Conservation (phyloP, 345 rosid species). For the Hypericum perforatum region DNA sequence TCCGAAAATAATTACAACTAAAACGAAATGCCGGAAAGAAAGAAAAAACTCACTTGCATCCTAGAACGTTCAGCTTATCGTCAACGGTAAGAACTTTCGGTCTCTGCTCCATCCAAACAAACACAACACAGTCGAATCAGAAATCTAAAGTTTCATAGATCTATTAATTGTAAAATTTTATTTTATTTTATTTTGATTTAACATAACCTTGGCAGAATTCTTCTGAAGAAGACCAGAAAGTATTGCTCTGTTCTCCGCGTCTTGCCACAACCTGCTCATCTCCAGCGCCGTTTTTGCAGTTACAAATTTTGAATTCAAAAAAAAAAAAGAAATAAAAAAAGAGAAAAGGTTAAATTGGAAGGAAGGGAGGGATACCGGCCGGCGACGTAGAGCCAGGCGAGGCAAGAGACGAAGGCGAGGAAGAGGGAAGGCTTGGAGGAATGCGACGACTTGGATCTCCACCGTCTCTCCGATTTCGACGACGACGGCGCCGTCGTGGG, state of each 20-base stretch:
- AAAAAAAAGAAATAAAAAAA: background rate
- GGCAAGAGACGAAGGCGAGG: constrained; percentile 78
- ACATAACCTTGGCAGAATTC: constrained; percentile 61
- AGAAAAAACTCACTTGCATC: constrained; percentile 72
- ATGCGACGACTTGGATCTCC: constrained; percentile 52
- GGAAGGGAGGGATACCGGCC: constrained; percentile 47
- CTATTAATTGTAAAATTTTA: too few relatives aligned
- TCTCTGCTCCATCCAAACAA: constrained; percentile 29
- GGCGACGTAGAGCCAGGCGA: constrained; percentile 97
- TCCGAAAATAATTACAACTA: too few relatives aligned
- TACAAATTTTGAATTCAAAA: too few relatives aligned
- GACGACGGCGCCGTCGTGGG: constrained; percentile 26
- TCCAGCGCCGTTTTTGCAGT: background rate
- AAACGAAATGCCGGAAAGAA: background rate
- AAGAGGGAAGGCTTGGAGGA: constrained; percentile 59
- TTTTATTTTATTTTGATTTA: background rate
- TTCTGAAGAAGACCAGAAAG: constrained; percentile 56
- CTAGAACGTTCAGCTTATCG: constrained; percentile 62
- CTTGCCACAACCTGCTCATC: constrained; percentile 85
- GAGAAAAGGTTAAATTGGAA: background rate
- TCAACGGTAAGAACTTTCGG: constrained; percentile 85
- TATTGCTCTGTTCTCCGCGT: constrained; percentile 67
- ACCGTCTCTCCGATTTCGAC: constrained; percentile 53
- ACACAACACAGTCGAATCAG: background rate
- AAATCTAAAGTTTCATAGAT: background rate